Evolutionary conservation across 306 rosid genomes (phyloP).

Genomic region (Corylus avellana): DNA sequence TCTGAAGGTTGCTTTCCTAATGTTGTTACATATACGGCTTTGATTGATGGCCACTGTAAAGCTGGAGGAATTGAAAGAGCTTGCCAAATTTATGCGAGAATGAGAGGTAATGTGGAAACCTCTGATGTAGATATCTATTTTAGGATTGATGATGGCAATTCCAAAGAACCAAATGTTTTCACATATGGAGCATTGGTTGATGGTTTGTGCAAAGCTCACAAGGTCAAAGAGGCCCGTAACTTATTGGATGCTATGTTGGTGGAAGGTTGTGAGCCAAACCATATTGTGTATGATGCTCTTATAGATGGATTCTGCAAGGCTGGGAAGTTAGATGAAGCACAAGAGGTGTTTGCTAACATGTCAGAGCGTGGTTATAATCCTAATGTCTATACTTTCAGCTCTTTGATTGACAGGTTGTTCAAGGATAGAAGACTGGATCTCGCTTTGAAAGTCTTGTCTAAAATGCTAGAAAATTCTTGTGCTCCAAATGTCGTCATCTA

Average conservation of each 20-base stretch:
- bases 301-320: conserved; percentile 85
- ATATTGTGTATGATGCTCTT: conserved; percentile 74
- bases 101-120: conserved; percentile 58
- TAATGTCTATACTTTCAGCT: conserved; percentile 75
- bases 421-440: conserved; percentile 78
- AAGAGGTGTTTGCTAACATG: conserved; percentile 75
- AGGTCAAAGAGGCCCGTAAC: conserved; percentile 63
- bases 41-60: conserved; percentile 84
- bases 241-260: conserved; percentile 62
- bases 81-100: conserved; percentile 69
- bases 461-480: conserved; percentile 77
- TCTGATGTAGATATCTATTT: conserved; percentile 73
- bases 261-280: conserved; percentile 74
- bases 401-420: conserved; percentile 74
- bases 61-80: conserved; percentile 79
- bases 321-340: conserved; percentile 79
- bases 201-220: conserved; percentile 88
- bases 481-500: conserved; percentile 84
- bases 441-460: conserved; percentile 73
- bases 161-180: conserved; percentile 58
- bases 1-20: conserved; percentile 74
- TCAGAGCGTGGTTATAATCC: conserved; percentile 70
- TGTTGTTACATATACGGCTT: conserved; percentile 72
- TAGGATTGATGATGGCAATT: conserved; percentile 37
- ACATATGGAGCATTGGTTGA: conserved; percentile 88